These are phyloP conservation scores for Rubus parviflorus DNA, from an alignment of 306 rosid species.

Conservation along the genomic window DNA sequence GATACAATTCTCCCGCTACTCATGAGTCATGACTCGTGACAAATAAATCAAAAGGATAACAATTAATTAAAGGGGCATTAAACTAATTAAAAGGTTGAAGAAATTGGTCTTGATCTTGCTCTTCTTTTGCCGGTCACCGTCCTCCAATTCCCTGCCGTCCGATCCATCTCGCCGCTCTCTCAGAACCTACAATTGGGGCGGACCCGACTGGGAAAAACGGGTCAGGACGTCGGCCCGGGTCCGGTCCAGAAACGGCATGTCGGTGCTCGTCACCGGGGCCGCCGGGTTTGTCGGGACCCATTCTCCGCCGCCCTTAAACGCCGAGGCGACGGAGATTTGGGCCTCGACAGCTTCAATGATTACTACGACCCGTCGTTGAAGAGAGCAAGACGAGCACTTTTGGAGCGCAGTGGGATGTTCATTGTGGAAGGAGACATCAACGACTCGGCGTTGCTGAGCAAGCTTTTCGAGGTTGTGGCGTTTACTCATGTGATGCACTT, in stretches of 20 bases:
- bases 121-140: conserved; percentile 74
- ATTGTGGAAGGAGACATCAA: conserved; percentile 93
- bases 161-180: conserved; percentile 85
- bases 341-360: conserved; percentile 78
- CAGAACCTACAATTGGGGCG: conserved; percentile 77
- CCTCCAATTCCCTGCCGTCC: conserved; percentile 40
- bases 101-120: conserved; percentile 73
- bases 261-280: conserved; percentile 89
- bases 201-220: conserved; percentile 85
- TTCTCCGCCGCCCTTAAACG: conserved; percentile 82
- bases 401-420: conserved; percentile 81
- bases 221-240: conserved; percentile 67
- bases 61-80: background rate
- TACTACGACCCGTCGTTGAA: conserved; percentile 85
- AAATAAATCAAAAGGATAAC: no score
- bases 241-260: conserved; percentile 61
- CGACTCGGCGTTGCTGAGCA: conserved; percentile 61
- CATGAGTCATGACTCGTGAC: no score
- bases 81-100: no score
- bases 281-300: conserved; percentile 95
- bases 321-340: conserved; percentile 85
- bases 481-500: conserved; percentile 98
- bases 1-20: no score
- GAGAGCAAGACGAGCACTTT: conserved; percentile 71
- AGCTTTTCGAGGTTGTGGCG: conserved; percentile 87